Base-by-base conservation (phyloP, 371 early-diverging fungal genomes). In the Neoconidiobolus thromboides region DNA sequence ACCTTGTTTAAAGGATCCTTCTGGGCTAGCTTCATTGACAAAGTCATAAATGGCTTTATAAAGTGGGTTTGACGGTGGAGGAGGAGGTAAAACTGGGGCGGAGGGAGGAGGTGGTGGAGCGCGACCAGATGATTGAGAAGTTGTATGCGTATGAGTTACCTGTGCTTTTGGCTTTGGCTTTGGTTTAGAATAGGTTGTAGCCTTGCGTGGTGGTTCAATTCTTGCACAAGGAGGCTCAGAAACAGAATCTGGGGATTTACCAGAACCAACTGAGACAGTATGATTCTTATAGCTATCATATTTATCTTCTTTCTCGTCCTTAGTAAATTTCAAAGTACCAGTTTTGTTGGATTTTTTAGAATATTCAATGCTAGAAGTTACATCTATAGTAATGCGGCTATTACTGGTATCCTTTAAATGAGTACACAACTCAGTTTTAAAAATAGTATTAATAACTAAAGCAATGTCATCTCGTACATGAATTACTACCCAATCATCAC, bases 401-500 rank as follows among this genome's bases (percentile, higher is more conserved):
- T 71, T 70, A 1, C 80, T 75, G 44, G 15, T 42, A 3, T n/a
- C 50, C 43, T 48, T 46, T n/a, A 59, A 40, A 50, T 59, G 60
- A 41, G 60, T 59, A 40, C 48, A 46, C 12, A 59, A 41, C 41
- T 59, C 60, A 2, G 60, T 59, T 48, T 59, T 59, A 37, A 59
- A 59, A 72, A 70, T 59, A 73, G 76, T 46, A 73, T 66, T 61
- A 83, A 68, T 65, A 77, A 79, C 0, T 85, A 74, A 14, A 89
- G 69, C 40, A 93, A 68, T 70, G 92, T 95, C 2, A 91, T 93
- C 73, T 93, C 93, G 69, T 88, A 85, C 50, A 65, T 62, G 61
- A 74, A 75, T n/a, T 69, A 71, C 82, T 60, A 89, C 71, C 81
- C 91, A 87, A 67, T 90, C 92, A 68, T 94, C 96, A 47, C 78